A percentile compares a stretch with the other conserved stretches of the same genome.
These are phyloP conservation scores for Pythium brachiatum DNA, from an alignment of 352 stramenopile genomes.

Conservation along the genomic window DNA sequence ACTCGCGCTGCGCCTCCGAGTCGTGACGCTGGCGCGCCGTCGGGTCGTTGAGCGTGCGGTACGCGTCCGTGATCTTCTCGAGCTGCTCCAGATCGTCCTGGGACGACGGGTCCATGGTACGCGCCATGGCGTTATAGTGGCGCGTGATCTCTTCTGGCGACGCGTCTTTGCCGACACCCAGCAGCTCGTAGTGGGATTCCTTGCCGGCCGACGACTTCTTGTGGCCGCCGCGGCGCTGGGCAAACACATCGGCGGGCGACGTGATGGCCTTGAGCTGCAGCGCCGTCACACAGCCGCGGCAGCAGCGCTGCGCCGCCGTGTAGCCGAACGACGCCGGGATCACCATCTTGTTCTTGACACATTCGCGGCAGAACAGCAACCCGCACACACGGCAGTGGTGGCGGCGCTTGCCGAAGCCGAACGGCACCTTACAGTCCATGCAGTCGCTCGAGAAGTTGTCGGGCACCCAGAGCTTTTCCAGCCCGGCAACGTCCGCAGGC, in stretches of 20 bases:
- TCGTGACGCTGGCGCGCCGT: slow-evolving; percentile 51
- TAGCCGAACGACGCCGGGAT: slow-evolving; percentile 82
- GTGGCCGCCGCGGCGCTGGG: slow-evolving; percentile 60
- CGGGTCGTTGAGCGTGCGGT: slow-evolving; percentile 70
- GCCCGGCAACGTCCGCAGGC: slow-evolving; percentile 55
- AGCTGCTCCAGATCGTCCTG: slow-evolving; percentile 63
- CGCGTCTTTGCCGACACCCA: slow-evolving; percentile 66
- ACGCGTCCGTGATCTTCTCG: slow-evolving; percentile 78
- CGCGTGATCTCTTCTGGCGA: slow-evolving; percentile 70
- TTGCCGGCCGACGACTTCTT: slow-evolving; percentile 41
- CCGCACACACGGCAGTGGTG: slow-evolving; percentile 87
- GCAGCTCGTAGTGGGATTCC: slow-evolving; percentile 63
- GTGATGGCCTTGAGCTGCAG: slow-evolving; percentile 87
- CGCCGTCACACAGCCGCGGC: slow-evolving; percentile 76
- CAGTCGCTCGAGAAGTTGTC: slow-evolving; percentile 87
- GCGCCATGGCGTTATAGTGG: slow-evolving; percentile 72
- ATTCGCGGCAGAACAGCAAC: slow-evolving; percentile 75
- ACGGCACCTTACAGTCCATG: slow-evolving; percentile 85
- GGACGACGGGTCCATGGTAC: slow-evolving; percentile 61
- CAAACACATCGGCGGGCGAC: slow-evolving; percentile 82
- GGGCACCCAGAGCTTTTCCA: slow-evolving; percentile 85
- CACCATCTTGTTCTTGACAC: slow-evolving; percentile 83
- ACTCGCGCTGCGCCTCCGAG: slow-evolving; percentile 55
- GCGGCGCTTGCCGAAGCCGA: slow-evolving; percentile 78
- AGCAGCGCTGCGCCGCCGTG: slow-evolving; percentile 70